These are phyloP conservation scores for Colletotrichum gloeosporioides DNA, from an alignment of 2,329 filamentous ascomycete species.

Conservation along the genomic window DNA sequence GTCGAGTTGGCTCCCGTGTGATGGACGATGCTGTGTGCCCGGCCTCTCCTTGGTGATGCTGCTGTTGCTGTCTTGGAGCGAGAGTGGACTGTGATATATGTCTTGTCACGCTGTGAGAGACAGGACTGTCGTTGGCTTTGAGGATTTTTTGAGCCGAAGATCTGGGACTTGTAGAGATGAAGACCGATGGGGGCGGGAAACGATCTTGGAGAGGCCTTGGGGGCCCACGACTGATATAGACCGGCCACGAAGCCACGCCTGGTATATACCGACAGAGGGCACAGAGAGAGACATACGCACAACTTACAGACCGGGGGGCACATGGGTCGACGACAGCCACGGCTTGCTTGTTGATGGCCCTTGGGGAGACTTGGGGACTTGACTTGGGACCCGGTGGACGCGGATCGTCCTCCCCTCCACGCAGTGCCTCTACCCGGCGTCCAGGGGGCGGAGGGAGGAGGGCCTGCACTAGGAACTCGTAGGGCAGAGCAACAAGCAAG, in stretches of 20 bases:
- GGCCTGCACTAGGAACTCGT: conserved; percentile 8
- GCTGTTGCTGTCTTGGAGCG: background rate
- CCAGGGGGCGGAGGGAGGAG: conserved; percentile 3
- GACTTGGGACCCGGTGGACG: conserved; percentile 5
- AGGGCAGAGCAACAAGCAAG: conserved; percentile 21
- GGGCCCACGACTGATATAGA: conserved; percentile 25
- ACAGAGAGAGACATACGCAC: conserved; percentile 8
- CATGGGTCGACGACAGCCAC: conserved; percentile 9
- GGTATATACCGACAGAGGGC: background rate
- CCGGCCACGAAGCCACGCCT: conserved; percentile 11
- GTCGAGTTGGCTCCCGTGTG: background rate
- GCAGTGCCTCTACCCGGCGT: background rate
- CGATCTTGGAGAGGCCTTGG: conserved; percentile 12
- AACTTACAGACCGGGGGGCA: conserved; percentile 3
- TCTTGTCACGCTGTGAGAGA: background rate
- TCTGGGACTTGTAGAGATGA: conserved; percentile 4
- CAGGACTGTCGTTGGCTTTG: background rate
- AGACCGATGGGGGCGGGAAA: conserved; percentile 21
- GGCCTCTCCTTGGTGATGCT: background rate
- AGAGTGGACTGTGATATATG: background rate
- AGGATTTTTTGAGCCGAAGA: background rate
- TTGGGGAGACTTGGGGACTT: background rate
- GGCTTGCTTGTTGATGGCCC: conserved; percentile 5
- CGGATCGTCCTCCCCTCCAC: conserved; percentile 7
- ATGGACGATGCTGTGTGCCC: background rate